A percentile compares a stretch with the other conserved stretches of the same genome.
Conservation (phyloP, 2,329 filamentous ascomycete genomes). For the Colletotrichum cordylinicola region DNA sequence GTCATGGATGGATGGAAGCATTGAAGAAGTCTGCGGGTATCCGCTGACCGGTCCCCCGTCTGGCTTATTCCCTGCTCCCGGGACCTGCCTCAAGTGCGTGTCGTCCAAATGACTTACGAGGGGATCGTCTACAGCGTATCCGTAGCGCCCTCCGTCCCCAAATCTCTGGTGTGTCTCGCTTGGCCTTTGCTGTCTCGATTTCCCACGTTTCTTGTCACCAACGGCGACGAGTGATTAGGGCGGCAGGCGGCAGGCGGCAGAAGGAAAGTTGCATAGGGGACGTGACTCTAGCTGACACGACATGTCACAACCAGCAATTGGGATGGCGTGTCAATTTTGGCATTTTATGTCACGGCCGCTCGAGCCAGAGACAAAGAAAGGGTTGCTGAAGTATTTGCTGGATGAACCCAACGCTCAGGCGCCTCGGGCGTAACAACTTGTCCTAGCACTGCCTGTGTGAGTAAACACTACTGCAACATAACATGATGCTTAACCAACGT, state of each 20-base stretch:
- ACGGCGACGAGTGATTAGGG: not conserved
- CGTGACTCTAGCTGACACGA: not conserved
- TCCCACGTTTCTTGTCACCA: not conserved
- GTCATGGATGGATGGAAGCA: constrained; percentile 15
- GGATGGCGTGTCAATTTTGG: not conserved
- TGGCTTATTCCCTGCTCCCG: constrained; percentile 8
- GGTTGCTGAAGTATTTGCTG: not conserved
- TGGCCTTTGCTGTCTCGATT: not conserved
- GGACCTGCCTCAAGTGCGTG: constrained; percentile 7
- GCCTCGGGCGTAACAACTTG: not conserved
- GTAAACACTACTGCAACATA: not conserved
- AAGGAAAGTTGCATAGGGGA: not conserved
- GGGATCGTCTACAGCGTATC: not conserved
- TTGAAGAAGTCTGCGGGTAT: constrained; percentile 7
- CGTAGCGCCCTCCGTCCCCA: not conserved
- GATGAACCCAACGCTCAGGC: not conserved
- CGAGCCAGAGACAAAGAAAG: not conserved
- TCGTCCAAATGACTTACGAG: constrained; percentile 3
- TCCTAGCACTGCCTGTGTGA: not conserved
- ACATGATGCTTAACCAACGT: not conserved
- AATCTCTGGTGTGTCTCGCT: not conserved
- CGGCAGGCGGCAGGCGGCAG: not conserved
- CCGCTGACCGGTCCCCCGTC: not conserved
- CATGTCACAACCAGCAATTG: not conserved
- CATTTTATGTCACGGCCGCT: not conserved